Evolutionary conservation across 2,329 filamentous ascomycete genomes (phyloP).

Genomic region (Zymoseptoria passerinii): DNA sequence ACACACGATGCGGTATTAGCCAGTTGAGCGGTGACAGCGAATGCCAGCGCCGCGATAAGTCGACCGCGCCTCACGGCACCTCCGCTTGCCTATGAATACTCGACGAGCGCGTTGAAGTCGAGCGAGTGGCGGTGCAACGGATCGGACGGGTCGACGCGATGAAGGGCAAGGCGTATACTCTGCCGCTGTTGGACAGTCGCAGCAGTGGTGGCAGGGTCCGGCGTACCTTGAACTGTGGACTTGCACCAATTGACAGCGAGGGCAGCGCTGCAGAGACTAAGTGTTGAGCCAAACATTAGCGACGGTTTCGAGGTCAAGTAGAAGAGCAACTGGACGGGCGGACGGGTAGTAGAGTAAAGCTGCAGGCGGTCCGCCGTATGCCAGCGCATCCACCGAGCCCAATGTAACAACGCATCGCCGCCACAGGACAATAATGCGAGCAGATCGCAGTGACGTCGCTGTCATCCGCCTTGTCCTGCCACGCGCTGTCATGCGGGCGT

Average conservation of each 20-base stretch:
- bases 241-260: constrained; percentile 12
- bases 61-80: constrained; percentile 11
- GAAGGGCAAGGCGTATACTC: constrained; percentile 8
- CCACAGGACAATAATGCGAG: neutral
- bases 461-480: constrained; percentile 12
- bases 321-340: constrained; percentile 19
- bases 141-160: constrained; percentile 2
- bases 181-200: neutral
- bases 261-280: constrained; percentile 15
- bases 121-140: constrained; percentile 11
- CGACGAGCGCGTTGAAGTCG: constrained; percentile 1
- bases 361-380: constrained; percentile 18
- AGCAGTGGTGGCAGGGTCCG: constrained; percentile 2
- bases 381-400: constrained; percentile 20
- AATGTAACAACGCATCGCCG: constrained; percentile 20
- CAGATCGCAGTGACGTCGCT: constrained; percentile 9
- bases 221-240: constrained; percentile 11
- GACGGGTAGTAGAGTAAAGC: constrained; percentile 16
- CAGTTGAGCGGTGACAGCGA: constrained; percentile 7
- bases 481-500: constrained; percentile 14
- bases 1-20: constrained; percentile 15
- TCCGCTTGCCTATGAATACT: constrained; percentile 6
- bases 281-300: constrained; percentile 22
- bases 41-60: constrained; percentile 4
- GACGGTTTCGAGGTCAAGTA: constrained; percentile 16